Evolutionary conservation across 345 rosid species (phyloP), one percentile per base, ranked within the genome.

Genomic region (Brassica carinata): DNA sequence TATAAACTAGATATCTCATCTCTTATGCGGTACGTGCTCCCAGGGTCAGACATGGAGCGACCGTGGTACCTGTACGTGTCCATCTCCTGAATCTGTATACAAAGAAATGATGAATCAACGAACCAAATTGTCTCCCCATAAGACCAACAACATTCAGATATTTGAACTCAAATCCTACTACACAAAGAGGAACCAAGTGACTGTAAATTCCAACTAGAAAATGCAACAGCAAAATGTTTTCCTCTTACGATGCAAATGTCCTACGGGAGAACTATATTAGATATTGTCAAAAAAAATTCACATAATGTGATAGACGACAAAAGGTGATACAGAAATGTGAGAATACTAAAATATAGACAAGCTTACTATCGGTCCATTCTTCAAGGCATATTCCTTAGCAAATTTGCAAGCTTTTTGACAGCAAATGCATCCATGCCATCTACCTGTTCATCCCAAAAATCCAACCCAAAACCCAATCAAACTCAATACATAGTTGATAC

Each of bases 31-130:
- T 96, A 93, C 69, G 99, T 96, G 89, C 98, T 96, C 23, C 99
- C 99, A 40, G 97, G 97, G 82, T 96, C 99, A 81, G 99, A 96
- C 99, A 96, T 96, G 29, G 97, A 96, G 87, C 93, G 98, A 76
- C 99, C 98, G 23, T 92, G 99, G 85, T 96, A 96, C 26, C 1
- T 23, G 1, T 23, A 1, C 26, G 26, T 23, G 26, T 23, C 26
- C 26, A 23, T 23, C 26, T 23, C 84, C 97, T 90, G 80, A 75
- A 93, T 89, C 98, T 93, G 88, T 83, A 83, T 58, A 73, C 43
- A 78, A 53, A 66, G 58, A 79, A 75, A 38, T 27, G 55, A 36
- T 11, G 17, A 40, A 75, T 69, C 30, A 63, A 68, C 23, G 23
- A 61, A 31, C 23, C 38, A 34, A 34, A 1, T 34, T 34, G 38